A percentile compares a stretch with the other conserved stretches of the same genome.
Evolutionary conservation across 306 rosid species (phyloP).

Genomic region (Nissolia schottii): DNA sequence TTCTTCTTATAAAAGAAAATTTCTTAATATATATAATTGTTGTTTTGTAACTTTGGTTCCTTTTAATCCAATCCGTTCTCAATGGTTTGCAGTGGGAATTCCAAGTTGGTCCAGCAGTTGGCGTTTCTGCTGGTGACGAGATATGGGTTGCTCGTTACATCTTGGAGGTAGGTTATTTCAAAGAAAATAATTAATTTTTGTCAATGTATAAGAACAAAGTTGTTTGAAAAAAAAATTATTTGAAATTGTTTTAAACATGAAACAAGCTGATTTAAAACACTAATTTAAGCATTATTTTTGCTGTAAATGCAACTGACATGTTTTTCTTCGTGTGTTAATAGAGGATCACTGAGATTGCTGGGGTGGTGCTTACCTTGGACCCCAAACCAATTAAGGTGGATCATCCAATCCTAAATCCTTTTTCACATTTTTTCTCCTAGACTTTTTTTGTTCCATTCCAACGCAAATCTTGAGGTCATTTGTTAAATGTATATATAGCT

Average conservation of each 20-base stretch:
- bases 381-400: slow-evolving; percentile 84
- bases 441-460: background rate
- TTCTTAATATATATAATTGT: background rate
- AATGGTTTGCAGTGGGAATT: slow-evolving; percentile 67
- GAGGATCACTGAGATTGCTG: slow-evolving; percentile 91
- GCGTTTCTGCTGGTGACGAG: slow-evolving; percentile 83
- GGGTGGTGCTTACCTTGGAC: slow-evolving; percentile 72
- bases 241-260: too few relatives aligned
- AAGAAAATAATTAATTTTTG: too few relatives aligned
- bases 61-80: background rate
- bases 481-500: background rate
- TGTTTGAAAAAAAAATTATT: too few relatives aligned
- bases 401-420: background rate
- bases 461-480: background rate
- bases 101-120: slow-evolving; percentile 92
- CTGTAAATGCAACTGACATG: background rate
- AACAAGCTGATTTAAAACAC: background rate
- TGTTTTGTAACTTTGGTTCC: background rate
- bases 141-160: slow-evolving; percentile 87
- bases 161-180: slow-evolving; percentile 55
- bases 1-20: background rate
- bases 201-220: too few relatives aligned
- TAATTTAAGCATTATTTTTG: too few relatives aligned
- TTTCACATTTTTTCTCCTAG: background rate
- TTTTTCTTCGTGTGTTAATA: slow-evolving; percentile 23